Percentiles rank a stretch among this genome's conserved stretches.
Evolutionary conservation across 2,329 filamentous ascomycete genomes (phyloP).

Genomic region (Ophiocordyceps unilateralis): DNA sequence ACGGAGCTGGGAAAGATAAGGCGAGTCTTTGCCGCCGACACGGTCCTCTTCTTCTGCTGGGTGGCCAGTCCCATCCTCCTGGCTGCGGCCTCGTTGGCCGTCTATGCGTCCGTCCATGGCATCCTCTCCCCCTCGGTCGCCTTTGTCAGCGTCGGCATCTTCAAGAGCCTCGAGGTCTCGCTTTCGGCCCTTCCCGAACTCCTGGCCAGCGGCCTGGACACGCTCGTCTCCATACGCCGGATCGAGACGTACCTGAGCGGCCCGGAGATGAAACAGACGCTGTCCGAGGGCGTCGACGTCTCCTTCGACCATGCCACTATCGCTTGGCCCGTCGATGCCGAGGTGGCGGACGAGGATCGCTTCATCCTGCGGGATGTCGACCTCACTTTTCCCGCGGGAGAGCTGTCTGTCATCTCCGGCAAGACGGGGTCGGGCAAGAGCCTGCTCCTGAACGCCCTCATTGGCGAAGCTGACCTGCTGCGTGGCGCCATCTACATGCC

Average conservation of each 20-base stretch:
- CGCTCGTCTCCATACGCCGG: conserved; percentile 53
- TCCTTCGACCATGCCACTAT: conserved; percentile 51
- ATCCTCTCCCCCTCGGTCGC: conserved; percentile 53
- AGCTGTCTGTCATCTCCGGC: conserved; percentile 59
- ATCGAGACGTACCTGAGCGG: conserved; percentile 55
- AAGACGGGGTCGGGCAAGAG: conserved; percentile 68
- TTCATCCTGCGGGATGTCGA: conserved; percentile 50
- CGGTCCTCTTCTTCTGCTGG: conserved; percentile 49
- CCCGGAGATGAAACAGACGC: conserved; percentile 41
- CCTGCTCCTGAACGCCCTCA: conserved; percentile 52
- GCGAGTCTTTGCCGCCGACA: conserved; percentile 47
- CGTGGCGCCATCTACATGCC: conserved; percentile 42
- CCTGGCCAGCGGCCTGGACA: conserved; percentile 52
- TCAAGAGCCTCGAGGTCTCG: conserved; percentile 55
- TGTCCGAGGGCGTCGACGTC: conserved; percentile 39
- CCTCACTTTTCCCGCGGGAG: conserved; percentile 47
- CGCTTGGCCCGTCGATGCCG: conserved; percentile 55
- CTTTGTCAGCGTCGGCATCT: conserved; percentile 62
- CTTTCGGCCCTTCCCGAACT: conserved; percentile 57
- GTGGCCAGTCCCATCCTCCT: conserved; percentile 57
- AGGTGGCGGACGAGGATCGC: conserved; percentile 35
- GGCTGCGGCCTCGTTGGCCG: conserved; percentile 50
- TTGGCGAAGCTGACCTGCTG: conserved; percentile 59
- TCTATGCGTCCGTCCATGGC: conserved; percentile 48
- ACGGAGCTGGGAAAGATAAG: conserved; percentile 51